Evolutionary conservation across 257 asterid genomes (phyloP), one percentile per base, ranked within the genome.

Genomic region (Paraleonurus japonicus): DNA sequence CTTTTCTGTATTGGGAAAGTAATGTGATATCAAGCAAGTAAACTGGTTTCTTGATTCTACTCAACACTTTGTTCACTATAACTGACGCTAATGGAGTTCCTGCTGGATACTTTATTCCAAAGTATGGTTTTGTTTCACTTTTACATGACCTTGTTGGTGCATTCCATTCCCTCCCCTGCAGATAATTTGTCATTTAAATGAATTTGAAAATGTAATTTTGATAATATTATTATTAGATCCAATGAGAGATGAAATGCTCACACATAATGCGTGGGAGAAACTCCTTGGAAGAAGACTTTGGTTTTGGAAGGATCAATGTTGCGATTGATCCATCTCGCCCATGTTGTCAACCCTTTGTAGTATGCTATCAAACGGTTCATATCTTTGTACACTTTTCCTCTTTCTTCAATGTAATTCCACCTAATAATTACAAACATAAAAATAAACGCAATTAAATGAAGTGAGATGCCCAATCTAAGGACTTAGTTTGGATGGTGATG

Each of bases 211-310:
- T 19, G 4, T 19, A n/a, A n/a, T n/a, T n/a, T n/a, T n/a, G n/a
- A n/a, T n/a, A n/a, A n/a, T n/a, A n/a, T 41, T 41, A 61, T 16
- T 32, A n/a, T 11, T 3, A 24, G 1, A 19, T 27, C 2, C 27
- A 47, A 24, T 16, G n/a, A 47, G 0, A 7, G 37, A 51, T 13
- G 24, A 27, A 22, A 2, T 35, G 48, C 96, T 85, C 86, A 94
- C 97, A 70, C 73, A 66, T 90, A 94, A 76, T 94, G 98, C 5
- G 85, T 77, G 10, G 98, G 98, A 20, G 98, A 93, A 75, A 90
- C 81, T 67, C 98, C 98, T 72, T 93, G 98, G 30, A 87, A 93
- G 72, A 87, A 74, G 64, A 93, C 96, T 82, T 87, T 87, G n/a
- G 98, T 89, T 78, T 83, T 93, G 64, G 88, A 73, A 71, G 96